phyloP scores from a whole-genome alignment of 2,329 filamentous ascomycete species.

The Dactylella cylindrospora region DNA sequence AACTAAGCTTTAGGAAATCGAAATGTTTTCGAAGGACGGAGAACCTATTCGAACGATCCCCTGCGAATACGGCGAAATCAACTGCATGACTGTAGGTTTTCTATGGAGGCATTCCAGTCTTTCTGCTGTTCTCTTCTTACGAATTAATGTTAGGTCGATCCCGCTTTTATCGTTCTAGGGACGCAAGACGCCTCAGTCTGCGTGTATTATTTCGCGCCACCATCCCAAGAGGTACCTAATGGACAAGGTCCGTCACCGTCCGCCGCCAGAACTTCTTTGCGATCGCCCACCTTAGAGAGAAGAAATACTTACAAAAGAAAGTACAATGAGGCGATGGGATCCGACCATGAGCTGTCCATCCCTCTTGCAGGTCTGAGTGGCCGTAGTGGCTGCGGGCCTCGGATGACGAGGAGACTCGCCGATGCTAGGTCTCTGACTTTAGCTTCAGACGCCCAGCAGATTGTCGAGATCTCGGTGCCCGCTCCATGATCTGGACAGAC shows the following conservation, averaged over 20 bases:
- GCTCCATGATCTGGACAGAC: slow-evolving; percentile 25
- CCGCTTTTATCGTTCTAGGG: slow-evolving; percentile 36
- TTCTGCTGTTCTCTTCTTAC: too few species aligned
- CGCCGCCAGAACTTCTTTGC: slow-evolving; percentile 22
- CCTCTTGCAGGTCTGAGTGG: slow-evolving; percentile 2
- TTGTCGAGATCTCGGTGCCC: slow-evolving; percentile 17
- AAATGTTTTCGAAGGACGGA: slow-evolving; percentile 23
- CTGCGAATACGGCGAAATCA: slow-evolving; percentile 15
- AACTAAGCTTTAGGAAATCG: slow-evolving; percentile 12
- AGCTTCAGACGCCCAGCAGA: slow-evolving; percentile 9
- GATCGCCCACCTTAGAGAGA: slow-evolving; percentile 30
- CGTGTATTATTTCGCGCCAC: slow-evolving; percentile 41
- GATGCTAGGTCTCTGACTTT: slow-evolving; percentile 8
- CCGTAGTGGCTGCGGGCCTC: slow-evolving; percentile 4
- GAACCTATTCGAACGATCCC: slow-evolving; percentile 10
- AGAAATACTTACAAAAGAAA: slow-evolving; percentile 44
- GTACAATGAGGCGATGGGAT: slow-evolving; percentile 40
- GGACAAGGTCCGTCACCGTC: slow-evolving; percentile 44
- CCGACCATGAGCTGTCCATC: slow-evolving; percentile 29
- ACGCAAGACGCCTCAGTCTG: slow-evolving; percentile 21
- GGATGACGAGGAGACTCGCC: slow-evolving; percentile 10
- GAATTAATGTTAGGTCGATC: slow-evolving; percentile 21
- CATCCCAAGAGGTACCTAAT: slow-evolving; percentile 11
- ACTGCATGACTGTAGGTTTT: slow-evolving; percentile 23
- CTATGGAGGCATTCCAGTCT: too few species aligned